Evolutionary conservation across 148 eudicot species (phyloP).

Genomic region (Rhododendron simsii): DNA sequence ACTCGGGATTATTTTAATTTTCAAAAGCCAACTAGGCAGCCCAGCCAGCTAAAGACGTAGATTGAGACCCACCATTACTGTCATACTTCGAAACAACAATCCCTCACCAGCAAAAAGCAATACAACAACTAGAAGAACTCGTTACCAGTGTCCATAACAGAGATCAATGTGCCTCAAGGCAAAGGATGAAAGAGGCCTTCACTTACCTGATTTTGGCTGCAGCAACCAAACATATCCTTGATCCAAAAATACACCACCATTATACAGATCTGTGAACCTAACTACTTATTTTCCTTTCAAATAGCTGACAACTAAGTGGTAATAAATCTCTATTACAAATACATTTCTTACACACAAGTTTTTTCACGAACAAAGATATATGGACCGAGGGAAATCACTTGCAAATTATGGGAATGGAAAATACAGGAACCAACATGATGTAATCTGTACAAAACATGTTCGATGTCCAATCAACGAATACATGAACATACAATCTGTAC

Average conservation of each 20-base stretch:
- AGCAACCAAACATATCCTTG: background rate
- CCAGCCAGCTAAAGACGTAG: no score
- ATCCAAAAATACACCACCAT: background rate
- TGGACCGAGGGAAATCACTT: background rate
- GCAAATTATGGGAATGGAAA: background rate
- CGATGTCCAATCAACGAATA: background rate
- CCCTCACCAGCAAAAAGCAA: background rate
- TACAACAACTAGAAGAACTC: background rate
- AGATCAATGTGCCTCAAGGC: background rate
- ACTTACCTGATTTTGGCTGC: background rate
- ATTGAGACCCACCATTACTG: background rate
- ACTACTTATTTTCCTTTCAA: background rate
- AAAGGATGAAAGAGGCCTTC: background rate
- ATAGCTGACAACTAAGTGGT: background rate
- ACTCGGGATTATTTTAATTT: background rate
- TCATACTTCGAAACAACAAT: background rate
- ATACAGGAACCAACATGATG: background rate
- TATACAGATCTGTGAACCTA: background rate
- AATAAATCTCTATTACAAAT: background rate
- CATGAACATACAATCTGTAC: slow-evolving; percentile 14
- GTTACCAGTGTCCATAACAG: background rate
- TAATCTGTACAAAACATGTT: background rate
- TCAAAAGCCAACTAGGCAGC: no score
- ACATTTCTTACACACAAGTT: background rate
- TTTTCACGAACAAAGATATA: background rate